Conservation (phyloP, 176 grass and related monocot genomes). For the Aegilops umbellulata region DNA sequence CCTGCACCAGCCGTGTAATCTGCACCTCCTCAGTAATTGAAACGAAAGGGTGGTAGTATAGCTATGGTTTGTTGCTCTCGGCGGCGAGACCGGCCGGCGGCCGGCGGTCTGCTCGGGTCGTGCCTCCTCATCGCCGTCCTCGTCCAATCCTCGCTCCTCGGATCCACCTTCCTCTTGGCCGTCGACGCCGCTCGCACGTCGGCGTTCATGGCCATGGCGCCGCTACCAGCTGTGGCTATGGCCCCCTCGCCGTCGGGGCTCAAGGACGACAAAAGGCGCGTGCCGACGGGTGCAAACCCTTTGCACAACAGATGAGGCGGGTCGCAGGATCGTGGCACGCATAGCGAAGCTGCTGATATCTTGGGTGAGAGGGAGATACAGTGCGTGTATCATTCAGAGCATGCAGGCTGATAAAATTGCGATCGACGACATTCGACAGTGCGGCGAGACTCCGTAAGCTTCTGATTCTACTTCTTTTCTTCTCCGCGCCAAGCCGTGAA, state of each 20-base stretch:
- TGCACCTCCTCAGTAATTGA: background rate
- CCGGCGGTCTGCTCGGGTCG: slow-evolving; percentile 18
- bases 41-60: background rate
- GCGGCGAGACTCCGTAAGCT: slow-evolving; percentile 9
- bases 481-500: background rate
- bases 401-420: background rate
- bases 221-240: slow-evolving; percentile 8
- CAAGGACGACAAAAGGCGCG: slow-evolving; percentile 32
- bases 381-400: background rate
- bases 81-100: background rate
- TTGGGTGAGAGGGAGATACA: background rate
- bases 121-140: slow-evolving; percentile 50
- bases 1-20: background rate
- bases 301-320: slow-evolving; percentile 63
- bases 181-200: slow-evolving; percentile 55
- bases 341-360: background rate
- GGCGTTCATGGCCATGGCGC: slow-evolving; percentile 29
- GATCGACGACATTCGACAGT: background rate
- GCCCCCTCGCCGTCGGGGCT: slow-evolving; percentile 32
- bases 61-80: slow-evolving; percentile 21
- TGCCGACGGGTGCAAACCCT: slow-evolving; percentile 64
- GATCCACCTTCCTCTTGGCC: slow-evolving; percentile 29
- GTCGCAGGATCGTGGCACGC: background rate
- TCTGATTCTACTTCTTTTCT: slow-evolving; percentile 41
- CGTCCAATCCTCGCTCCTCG: slow-evolving; percentile 43